Base-by-base conservation (phyloP, 306 rosid species). In the Rubus parviflorus region DNA sequence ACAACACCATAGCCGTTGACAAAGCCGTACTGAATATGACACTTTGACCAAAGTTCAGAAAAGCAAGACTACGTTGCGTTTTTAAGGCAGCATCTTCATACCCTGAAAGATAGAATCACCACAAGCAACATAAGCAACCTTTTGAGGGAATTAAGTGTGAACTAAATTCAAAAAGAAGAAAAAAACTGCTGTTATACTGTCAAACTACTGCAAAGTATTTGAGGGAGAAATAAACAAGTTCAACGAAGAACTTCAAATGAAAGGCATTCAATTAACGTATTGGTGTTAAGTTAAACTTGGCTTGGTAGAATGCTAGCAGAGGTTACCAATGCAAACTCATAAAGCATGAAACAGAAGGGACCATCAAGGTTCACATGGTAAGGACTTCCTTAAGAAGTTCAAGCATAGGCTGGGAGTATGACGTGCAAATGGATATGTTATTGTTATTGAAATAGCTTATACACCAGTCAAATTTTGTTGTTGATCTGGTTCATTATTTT, bases 51-150 rank as follows among this genome's bases (percentile, higher is more conserved):
- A 95, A 90, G 87, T 95, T 95, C 83, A 95, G 75, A 78, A 73
- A 88, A 75, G 98, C 96, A 79, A 95, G 96, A 79, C 97, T 92
- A 38, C 90, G 90, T 79, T 95, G 98, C 64, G 97, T 92, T 85
- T 88, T 95, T 78, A 95, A 86, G 82, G 98, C 97, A 83, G 96
- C 98, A 83, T 87, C 97, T 78, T 95, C 98, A 54, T 92, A 95
- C 84, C 84, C 98, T 95, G 75, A 77, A 80, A 79, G 48, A 74
- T 7, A 65, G 74, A 43, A 74, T 79, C 64, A 84, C 64, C 62
- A 82, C 51, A 65, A 80, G 53, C 82, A 84, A 58, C 78, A 81
- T 38, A 86, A 80, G 74, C 43, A 73, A 41, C n/a, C 54, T 51
- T 38, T 10, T 6, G 11, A 5, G 47, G 47, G 6, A 58, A 58